Evolutionary conservation across 495 filamentous ascomycete species (phyloP), one percentile per base, ranked within the genome.

Genomic region (Gamarada debralockiae): DNA sequence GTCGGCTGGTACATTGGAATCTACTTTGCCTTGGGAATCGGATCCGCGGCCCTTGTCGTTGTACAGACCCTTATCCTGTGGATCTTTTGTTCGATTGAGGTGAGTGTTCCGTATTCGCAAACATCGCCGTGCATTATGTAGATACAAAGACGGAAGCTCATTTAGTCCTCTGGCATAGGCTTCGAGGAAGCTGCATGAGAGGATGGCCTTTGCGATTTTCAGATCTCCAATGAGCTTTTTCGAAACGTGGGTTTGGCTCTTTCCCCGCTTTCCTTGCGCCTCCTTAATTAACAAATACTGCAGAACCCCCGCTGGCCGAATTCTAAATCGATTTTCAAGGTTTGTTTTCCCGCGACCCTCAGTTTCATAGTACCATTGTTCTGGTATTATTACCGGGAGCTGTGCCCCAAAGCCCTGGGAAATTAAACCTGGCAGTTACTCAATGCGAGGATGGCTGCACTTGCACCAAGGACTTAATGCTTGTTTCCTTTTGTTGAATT

Each of bases 151-250:
- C 50, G 44, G 50, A 48, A 48, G 60, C 56, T 57, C 50, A 64
- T 85, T 79, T 57, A 29, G 20, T 40, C 29, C 40, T 17, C 52
- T n/a, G 36, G 21, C n/a, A 38, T 18, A 63, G 60, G 95, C 95
- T 44, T 96, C 91, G 34, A 81, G 92, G 17, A 97, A 97, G 70
- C 79, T 99, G 23, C 95, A 99, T 67, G 92, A 99, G 70, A 82
- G 89, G 52, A 99, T 99, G 95, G 95, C 95, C 38, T 91, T 87
- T 59, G 90, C 95, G 5, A 97, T 97, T 60, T 99, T 99, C 76
- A 83, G 93, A 63, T 93, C 90, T 14, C 95, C 95, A 21, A 99
- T 99, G 95, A 90, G 81, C 60, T 99, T 99, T 70, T 99, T 99
- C 59, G 95, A 99, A 67, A 96, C 92, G 10, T 62, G 39, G 34